Evolutionary conservation across 2,329 filamentous ascomycete species (phyloP).

Genomic region (Magnaporthiopsis incrustans): DNA sequence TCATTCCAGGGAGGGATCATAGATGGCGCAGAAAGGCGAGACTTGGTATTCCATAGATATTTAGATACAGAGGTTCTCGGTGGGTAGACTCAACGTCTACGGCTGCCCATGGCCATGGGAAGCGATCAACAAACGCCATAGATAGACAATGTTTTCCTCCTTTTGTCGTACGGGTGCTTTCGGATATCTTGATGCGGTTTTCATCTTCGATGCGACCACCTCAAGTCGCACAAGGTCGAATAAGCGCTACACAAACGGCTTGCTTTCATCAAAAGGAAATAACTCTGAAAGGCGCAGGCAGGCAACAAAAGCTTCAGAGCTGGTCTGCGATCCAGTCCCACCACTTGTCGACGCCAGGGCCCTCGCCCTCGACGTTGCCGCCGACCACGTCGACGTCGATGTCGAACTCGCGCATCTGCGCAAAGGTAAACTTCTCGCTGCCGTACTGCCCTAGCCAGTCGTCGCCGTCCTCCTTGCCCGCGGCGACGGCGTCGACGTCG

Average conservation of each 20-base stretch:
- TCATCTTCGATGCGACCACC: too few relatives aligned
- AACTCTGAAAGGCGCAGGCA: constrained; percentile 11
- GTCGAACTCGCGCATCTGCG: constrained; percentile 75
- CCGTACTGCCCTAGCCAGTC: constrained; percentile 79
- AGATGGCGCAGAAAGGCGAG: neutral
- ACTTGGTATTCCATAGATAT: neutral
- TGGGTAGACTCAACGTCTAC: constrained; percentile 34
- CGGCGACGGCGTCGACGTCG: constrained; percentile 50
- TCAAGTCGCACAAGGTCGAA: too few relatives aligned
- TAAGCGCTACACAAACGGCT: too few relatives aligned
- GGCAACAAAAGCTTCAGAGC: constrained; percentile 38
- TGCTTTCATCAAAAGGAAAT: too few relatives aligned
- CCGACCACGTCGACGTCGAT: constrained; percentile 69
- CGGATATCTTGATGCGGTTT: neutral
- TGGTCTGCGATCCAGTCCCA: constrained; percentile 82
- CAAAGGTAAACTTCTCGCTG: constrained; percentile 69
- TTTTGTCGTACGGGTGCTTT: neutral
- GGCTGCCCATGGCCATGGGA: neutral
- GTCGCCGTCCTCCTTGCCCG: constrained; percentile 60
- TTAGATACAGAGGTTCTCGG: neutral
- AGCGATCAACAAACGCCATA: neutral
- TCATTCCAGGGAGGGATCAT: neutral
- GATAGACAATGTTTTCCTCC: neutral
- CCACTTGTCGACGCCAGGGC: constrained; percentile 72
- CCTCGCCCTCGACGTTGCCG: constrained; percentile 61